phyloP scores from a whole-genome alignment of 1,139 yeast species.

The Candida dubliniensis region DNA sequence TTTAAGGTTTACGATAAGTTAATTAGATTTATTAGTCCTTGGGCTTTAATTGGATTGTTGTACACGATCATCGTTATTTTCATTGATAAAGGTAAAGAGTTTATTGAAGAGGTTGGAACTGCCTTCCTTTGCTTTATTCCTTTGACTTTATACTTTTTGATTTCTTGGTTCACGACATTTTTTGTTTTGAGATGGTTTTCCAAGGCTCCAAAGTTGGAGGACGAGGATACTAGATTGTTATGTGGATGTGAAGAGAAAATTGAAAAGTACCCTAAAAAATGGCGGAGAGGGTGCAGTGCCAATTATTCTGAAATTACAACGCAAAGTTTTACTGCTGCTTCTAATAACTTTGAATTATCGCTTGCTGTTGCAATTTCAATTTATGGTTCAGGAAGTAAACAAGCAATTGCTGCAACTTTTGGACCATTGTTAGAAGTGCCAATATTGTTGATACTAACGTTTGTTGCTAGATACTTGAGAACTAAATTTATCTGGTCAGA shows the following conservation, averaged over 20 bases:
- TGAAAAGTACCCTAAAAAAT: conserved; percentile 15
- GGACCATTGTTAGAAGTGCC: conserved; percentile 63
- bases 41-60: conserved; percentile 52
- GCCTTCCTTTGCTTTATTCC: conserved; percentile 57
- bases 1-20: conserved; percentile 29
- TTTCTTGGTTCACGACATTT: conserved; percentile 50
- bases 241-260: conserved; percentile 41
- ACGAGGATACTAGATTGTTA: conserved; percentile 14
- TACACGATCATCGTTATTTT: conserved; percentile 56
- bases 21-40: conserved; percentile 46
- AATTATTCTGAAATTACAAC: conserved; percentile 44
- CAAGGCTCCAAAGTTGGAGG: conserved; percentile 1
- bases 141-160: conserved; percentile 43
- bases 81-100: conserved; percentile 52
- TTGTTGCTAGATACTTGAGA: conserved; percentile 38
- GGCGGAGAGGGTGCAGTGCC: conserved; percentile 34
- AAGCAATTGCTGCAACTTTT: conserved; percentile 60
- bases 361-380: conserved; percentile 55
- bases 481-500: conserved; percentile 27
- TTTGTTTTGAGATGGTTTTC: conserved; percentile 34
- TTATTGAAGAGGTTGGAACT: conserved; percentile 48
- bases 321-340: conserved; percentile 59
- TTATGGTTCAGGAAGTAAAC: conserved; percentile 53
- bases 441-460: conserved; percentile 43
- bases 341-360: conserved; percentile 55